phyloP scores from a whole-genome alignment of 805 yeast genomes.

The Candida taoyuanica region DNA sequence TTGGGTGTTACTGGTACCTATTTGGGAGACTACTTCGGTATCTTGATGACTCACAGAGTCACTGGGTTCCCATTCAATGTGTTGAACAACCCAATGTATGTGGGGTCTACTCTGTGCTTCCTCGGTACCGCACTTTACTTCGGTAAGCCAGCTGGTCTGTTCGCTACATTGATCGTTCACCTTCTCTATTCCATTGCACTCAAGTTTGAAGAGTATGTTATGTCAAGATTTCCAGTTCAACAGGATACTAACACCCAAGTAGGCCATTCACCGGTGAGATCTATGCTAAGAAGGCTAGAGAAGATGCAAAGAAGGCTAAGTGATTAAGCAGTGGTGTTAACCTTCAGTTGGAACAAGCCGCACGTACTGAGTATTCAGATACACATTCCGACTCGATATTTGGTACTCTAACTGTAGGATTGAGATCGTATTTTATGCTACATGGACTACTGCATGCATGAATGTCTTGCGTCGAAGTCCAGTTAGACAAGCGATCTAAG shows the following conservation, averaged over 20 bases:
- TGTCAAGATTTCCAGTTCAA: too few relatives aligned
- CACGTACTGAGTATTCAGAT: too few relatives aligned
- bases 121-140: conserved; percentile 85
- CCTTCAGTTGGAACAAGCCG: too few relatives aligned
- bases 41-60: conserved; percentile 85
- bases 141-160: conserved; percentile 86
- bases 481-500: too few relatives aligned
- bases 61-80: conserved; percentile 91
- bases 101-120: conserved; percentile 86
- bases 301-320: conserved; percentile 26
- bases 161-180: conserved; percentile 67
- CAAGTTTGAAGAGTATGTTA: conserved; percentile 66
- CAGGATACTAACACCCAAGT: conserved; percentile 10
- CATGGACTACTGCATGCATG: too few relatives aligned
- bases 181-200: conserved; percentile 82
- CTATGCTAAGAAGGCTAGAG: conserved; percentile 65
- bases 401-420: too few relatives aligned
- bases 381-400: background rate
- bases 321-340: conserved; percentile 3
- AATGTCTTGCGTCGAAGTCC: too few relatives aligned
- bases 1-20: conserved; percentile 96
- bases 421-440: too few relatives aligned
- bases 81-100: conserved; percentile 93
- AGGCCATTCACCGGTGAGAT: conserved; percentile 88
- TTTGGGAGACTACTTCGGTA: conserved; percentile 95